Base-by-base conservation (phyloP, 2,329 filamentous ascomycete species). In the Cryphonectria nitschkei region DNA sequence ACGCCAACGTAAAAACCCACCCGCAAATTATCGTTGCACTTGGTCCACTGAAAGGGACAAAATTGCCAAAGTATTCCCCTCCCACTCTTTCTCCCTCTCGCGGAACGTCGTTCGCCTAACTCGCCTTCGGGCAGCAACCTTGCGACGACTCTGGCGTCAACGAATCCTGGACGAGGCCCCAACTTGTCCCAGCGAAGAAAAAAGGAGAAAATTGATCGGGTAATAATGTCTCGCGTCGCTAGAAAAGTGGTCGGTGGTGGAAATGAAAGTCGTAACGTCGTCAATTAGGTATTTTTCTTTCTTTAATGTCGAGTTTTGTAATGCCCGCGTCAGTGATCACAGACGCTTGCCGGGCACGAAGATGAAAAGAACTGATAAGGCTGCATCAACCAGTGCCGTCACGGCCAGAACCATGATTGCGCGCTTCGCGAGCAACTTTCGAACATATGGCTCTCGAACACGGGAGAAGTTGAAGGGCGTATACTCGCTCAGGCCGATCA, bases 401-500 rank as follows among this genome's bases (percentile, higher is more conserved):
- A 96, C 87, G 11, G 89, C 84, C 19, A 98, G 83, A 19, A 96
- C 93, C 83, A 96, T 94, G 60, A 93, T 78, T 0, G 96, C 91
- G 71, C 96, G 92, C 79, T 95, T 95, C 75, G 89, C 90, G 69
- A 99, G 87, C 29, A 98, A 89, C 78, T 90, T 93, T 74, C 93
- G 92, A 69, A 99, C 92, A 79, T 96, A 99, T 0, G 94, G 93
- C 81, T 99, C 96, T 69, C 93, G 90, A 74, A 98, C 93, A 56
- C 89, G 88, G 34, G 93, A 92, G 84, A 97, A 98, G 81, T 91
- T 93, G 86, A 98, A 95, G 66, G 97, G 94, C 0, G 95, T 98
- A 83, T 98, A 98, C 83, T 99, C 97, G 84, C 95, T 98, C 80
- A 91, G 92, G 50, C 95, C 95, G n/a, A 93, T 80, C 29, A 98